Percentiles rank a stretch among this genome's conserved stretches.
phyloP scores from a whole-genome alignment of 768 basidiomycete genomes.

The Rhodocollybia butyracea region DNA sequence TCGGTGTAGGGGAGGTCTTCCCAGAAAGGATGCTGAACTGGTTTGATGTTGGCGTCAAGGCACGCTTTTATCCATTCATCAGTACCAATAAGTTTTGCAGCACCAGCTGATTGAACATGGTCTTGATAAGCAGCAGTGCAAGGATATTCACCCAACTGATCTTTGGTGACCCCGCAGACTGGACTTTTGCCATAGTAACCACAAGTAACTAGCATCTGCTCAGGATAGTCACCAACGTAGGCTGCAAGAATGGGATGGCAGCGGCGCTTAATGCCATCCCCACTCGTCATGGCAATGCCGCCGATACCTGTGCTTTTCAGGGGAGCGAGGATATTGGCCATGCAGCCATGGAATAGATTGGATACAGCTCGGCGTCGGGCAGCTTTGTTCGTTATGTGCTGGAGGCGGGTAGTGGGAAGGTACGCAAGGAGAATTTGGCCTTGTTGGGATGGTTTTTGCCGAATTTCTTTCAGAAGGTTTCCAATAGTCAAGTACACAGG shows the following conservation, averaged over 20 bases:
- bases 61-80: conserved; percentile 5
- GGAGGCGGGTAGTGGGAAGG: neutral
- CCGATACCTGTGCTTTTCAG: neutral
- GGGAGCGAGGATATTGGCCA: neutral
- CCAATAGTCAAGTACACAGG: neutral
- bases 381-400: neutral
- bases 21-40: conserved; percentile 21
- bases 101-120: too few relatives aligned
- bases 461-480: neutral
- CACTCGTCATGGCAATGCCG: neutral
- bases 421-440: neutral
- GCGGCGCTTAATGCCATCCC: neutral
- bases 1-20: conserved; percentile 18
- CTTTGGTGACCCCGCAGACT: neutral
- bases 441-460: neutral
- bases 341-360: neutral
- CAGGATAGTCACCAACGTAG: neutral
- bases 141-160: neutral
- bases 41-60: conserved; percentile 13
- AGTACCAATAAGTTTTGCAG: neutral
- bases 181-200: neutral
- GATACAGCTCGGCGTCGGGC: neutral
- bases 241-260: neutral
- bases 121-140: too few relatives aligned
- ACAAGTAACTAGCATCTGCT: neutral